A percentile compares a stretch with the other conserved stretches of the same genome.
phyloP scores from a whole-genome alignment of 345 rosid species.

The Salix dunnii region DNA sequence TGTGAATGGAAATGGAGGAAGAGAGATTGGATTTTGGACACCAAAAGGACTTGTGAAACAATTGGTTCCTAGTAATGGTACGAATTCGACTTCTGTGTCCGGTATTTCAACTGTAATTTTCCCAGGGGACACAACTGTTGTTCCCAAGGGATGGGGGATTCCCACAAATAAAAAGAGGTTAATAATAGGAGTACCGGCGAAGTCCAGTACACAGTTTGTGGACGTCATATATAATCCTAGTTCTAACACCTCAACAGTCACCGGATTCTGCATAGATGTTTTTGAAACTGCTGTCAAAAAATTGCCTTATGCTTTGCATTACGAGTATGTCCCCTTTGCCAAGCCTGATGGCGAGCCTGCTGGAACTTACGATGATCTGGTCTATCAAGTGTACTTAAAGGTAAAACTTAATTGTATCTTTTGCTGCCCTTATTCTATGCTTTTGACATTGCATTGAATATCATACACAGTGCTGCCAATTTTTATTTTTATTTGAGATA shows the following conservation, averaged over 20 bases:
- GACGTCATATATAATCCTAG: constrained; percentile 12
- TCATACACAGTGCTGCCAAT: neutral
- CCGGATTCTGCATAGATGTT: constrained; percentile 81
- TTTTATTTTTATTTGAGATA: constrained; percentile 17
- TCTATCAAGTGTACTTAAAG: constrained; percentile 44
- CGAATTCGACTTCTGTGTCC: neutral
- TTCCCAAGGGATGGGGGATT: constrained; percentile 36
- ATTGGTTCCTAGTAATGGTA: neutral
- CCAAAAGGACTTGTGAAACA: constrained; percentile 3
- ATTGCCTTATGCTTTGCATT: constrained; percentile 75
- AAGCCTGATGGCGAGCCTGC: neutral
- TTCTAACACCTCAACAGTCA: constrained; percentile 24
- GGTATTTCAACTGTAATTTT: constrained; percentile 26
- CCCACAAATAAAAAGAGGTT: constrained; percentile 34
- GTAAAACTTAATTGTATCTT: constrained; percentile 16
- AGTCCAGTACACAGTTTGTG: constrained; percentile 22
- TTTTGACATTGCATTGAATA: too few relatives aligned
- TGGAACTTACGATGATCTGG: constrained; percentile 37
- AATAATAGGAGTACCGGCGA: constrained; percentile 41
- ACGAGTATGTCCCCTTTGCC: constrained; percentile 50
- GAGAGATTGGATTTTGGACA: constrained; percentile 41
- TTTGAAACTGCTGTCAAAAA: constrained; percentile 57
- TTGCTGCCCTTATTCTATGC: too few relatives aligned
- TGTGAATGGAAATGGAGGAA: constrained; percentile 22
- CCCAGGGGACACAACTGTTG: constrained; percentile 37